Evolutionary conservation across 2,329 filamentous ascomycete species (phyloP).

Genomic region (Ophiostoma triangulosporum): DNA sequence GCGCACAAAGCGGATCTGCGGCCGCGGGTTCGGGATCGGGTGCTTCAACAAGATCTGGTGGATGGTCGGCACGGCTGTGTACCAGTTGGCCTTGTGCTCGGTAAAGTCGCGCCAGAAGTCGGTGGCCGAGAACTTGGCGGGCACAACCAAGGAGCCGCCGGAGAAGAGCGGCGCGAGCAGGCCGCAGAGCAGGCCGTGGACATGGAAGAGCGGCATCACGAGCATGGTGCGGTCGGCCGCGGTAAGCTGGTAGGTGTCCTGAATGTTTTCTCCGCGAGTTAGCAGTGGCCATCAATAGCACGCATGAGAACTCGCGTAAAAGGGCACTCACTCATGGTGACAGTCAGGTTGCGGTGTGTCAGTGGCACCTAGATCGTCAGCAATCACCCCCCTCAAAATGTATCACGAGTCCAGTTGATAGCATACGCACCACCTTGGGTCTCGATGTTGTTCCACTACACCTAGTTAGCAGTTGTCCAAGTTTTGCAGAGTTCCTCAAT

Average conservation of each 20-base stretch:
- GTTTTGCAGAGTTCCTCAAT: not conserved
- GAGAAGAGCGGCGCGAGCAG: conserved; percentile 66
- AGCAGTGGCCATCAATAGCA: not conserved
- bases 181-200: conserved; percentile 74
- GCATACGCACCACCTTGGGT: conserved; percentile 58
- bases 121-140: conserved; percentile 63
- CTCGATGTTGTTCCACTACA: conserved; percentile 63
- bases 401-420: not conserved
- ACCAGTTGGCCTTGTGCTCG: conserved; percentile 70
- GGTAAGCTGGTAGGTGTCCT: conserved; percentile 61
- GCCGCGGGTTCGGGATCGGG: conserved; percentile 52
- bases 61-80: conserved; percentile 85
- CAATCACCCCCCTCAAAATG: no score
- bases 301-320: not conserved
- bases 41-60: conserved; percentile 77
- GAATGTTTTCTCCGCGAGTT: conserved; percentile 49
- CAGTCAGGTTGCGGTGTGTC: conserved; percentile 66
- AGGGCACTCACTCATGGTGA: conserved; percentile 53
- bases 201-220: conserved; percentile 85
- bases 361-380: conserved; percentile 46
- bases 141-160: conserved; percentile 68
- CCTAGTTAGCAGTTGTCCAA: not conserved
- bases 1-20: conserved; percentile 70
- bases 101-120: conserved; percentile 74
- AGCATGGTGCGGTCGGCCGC: conserved; percentile 64